Evolutionary conservation across 495 filamentous ascomycete species (phyloP).

Genomic region (Aspergillus ostianus): DNA sequence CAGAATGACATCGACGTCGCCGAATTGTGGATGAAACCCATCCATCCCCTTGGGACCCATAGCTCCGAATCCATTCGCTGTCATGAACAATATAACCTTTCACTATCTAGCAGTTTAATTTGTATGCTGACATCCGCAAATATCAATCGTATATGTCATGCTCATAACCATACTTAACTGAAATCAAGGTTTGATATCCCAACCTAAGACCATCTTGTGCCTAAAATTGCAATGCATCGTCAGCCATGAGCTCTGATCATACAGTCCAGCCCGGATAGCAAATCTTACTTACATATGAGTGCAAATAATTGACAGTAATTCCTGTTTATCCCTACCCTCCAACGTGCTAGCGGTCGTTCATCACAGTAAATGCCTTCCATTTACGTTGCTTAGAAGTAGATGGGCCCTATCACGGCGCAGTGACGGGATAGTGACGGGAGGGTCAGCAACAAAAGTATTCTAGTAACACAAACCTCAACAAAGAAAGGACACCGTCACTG

Average conservation of each 20-base stretch:
- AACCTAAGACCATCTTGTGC: not conserved
- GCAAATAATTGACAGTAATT: not conserved
- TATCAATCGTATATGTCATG: not conserved
- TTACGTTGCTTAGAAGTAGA: not conserved
- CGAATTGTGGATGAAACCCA: not conserved
- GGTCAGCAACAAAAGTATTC: not conserved
- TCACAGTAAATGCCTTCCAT: not conserved
- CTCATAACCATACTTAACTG: not conserved
- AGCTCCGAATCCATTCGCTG: not conserved
- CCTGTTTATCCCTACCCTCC: not conserved
- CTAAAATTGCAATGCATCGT: not conserved
- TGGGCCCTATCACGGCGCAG: not conserved
- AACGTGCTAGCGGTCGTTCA: too few relatives aligned
- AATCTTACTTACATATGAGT: not conserved
- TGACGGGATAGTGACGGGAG: not conserved
- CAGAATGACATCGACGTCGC: conserved; percentile 9
- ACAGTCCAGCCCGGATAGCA: not conserved
- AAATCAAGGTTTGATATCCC: not conserved
- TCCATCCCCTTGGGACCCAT: too few relatives aligned
- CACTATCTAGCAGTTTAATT: not conserved
- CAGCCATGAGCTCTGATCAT: not conserved
- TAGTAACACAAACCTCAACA: not conserved
- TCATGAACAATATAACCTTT: not conserved
- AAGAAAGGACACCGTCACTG: not conserved
- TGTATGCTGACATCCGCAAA: not conserved